These are phyloP conservation scores for Neopestalotiopsis rosae DNA, from an alignment of 2,329 filamentous ascomycete species.

Conservation along the genomic window DNA sequence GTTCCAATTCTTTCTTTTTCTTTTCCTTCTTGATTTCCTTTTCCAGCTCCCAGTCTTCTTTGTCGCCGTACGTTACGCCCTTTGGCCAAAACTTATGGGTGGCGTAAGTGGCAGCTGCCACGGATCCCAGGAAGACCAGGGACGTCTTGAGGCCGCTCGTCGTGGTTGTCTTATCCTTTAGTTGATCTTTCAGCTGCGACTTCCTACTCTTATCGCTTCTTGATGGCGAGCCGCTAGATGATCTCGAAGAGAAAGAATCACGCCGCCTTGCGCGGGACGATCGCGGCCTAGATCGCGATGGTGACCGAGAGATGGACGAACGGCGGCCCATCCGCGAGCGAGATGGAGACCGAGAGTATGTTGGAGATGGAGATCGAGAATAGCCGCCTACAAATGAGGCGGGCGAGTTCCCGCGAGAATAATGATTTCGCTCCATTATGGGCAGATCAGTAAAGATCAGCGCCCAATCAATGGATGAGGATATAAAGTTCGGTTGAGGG, in stretches of 20 bases:
- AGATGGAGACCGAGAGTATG: constrained; percentile 6
- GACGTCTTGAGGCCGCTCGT: constrained; percentile 36
- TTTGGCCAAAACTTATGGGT: constrained; percentile 46
- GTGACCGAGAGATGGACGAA: constrained; percentile 10
- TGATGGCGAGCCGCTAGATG: constrained; percentile 13
- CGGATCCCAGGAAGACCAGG: constrained; percentile 42
- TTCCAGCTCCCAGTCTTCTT: constrained; percentile 41
- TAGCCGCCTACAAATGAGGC: constrained; percentile 5
- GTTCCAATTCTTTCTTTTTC: not conserved
- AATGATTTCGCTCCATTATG: constrained; percentile 7
- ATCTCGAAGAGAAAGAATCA: constrained; percentile 16
- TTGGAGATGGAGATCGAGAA: constrained; percentile 16
- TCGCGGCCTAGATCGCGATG: not conserved
- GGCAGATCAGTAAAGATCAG: not conserved
- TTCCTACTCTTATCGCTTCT: not conserved
- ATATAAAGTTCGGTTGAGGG: not conserved
- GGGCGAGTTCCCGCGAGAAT: constrained; percentile 2
- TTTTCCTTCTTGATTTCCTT: constrained; percentile 21
- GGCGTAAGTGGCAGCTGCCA: constrained; percentile 42
- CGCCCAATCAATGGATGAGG: not conserved
- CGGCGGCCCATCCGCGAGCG: constrained; percentile 6
- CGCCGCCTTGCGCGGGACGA: constrained; percentile 10
- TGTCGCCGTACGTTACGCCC: constrained; percentile 42
- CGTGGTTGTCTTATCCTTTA: constrained; percentile 26
- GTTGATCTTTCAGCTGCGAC: constrained; percentile 11